phyloP scores from a whole-genome alignment of 2,329 filamentous ascomycete species.

The Hypoxylon sp. region DNA sequence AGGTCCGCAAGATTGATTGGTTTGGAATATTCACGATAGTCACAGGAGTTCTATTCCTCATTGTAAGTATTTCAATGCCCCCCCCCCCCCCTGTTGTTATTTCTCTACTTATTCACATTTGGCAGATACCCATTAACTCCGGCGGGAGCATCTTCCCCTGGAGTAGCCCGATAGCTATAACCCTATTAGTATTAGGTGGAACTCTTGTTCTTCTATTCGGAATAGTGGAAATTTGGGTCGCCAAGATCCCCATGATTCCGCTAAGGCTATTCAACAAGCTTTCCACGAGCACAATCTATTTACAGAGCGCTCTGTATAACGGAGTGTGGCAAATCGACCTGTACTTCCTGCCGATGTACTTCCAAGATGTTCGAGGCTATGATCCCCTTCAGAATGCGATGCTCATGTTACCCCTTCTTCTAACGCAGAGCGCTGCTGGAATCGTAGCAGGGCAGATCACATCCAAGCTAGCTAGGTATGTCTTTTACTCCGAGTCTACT shows the following conservation, averaged over 20 bases:
- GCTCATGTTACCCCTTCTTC: slow-evolving; percentile 38
- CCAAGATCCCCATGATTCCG: slow-evolving; percentile 35
- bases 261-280: slow-evolving; percentile 27
- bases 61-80: slow-evolving; percentile 11
- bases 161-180: slow-evolving; percentile 28
- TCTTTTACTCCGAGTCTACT: neutral
- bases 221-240: slow-evolving; percentile 29
- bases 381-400: slow-evolving; percentile 37
- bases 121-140: slow-evolving; percentile 38
- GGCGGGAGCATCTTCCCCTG: slow-evolving; percentile 37
- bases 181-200: slow-evolving; percentile 25
- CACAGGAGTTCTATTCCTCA: slow-evolving; percentile 26
- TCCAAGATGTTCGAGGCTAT: slow-evolving; percentile 38
- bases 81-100: no score
- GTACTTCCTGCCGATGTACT: slow-evolving; percentile 43
- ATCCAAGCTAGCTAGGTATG: slow-evolving; percentile 35
- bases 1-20: slow-evolving; percentile 39
- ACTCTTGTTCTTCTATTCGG: slow-evolving; percentile 30
- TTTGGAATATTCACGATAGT: slow-evolving; percentile 30
- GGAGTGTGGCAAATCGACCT: slow-evolving; percentile 58
- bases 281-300: slow-evolving; percentile 26
- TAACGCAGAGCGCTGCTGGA: slow-evolving; percentile 37
- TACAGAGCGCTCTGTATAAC: slow-evolving; percentile 54
- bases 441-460: slow-evolving; percentile 37
- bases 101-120: neutral